Evolutionary conservation across 1,284 basidiomycete genomes (phyloP).

Genomic region (Ceratobasidium sp.): DNA sequence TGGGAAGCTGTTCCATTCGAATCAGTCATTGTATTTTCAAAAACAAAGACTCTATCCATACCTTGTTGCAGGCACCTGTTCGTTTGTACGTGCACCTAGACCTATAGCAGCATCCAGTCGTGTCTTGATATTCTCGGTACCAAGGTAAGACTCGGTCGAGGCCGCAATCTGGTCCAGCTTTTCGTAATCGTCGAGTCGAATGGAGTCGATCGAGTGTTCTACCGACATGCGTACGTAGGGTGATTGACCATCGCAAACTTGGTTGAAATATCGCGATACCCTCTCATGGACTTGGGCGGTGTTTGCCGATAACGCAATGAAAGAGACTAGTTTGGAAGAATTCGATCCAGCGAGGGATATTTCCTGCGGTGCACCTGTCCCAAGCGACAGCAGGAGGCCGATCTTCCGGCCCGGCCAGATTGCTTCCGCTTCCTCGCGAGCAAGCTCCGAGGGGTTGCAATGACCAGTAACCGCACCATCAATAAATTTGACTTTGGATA

Average conservation of each 20-base stretch:
- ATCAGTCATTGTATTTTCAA: too few species aligned
- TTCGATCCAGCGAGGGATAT: neutral
- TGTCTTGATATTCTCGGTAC: too few species aligned
- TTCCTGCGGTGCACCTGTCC: slow-evolving; percentile 14
- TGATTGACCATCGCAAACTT: neutral
- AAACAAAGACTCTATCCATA: too few species aligned
- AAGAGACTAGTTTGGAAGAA: neutral
- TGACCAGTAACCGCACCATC: slow-evolving; percentile 24
- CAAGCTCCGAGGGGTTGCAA: slow-evolving; percentile 12
- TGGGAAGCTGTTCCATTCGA: too few species aligned
- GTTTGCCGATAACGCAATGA: slow-evolving; percentile 10
- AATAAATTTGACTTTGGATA: neutral
- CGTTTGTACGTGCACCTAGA: too few species aligned
- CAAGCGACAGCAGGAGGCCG: slow-evolving; percentile 17
- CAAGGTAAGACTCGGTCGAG: slow-evolving; percentile 1
- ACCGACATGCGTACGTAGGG: slow-evolving; percentile 22
- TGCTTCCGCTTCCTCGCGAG: slow-evolving; percentile 3
- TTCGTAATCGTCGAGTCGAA: slow-evolving; percentile 18
- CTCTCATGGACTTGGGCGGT: slow-evolving; percentile 14
- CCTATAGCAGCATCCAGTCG: too few species aligned
- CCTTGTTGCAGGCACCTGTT: too few species aligned
- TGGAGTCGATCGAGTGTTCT: slow-evolving; percentile 8
- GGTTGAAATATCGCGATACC: neutral
- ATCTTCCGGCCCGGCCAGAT: slow-evolving; percentile 19
- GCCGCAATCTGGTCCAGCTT: slow-evolving; percentile 10